These are phyloP conservation scores for Rhizodiscina lignyota DNA, from an alignment of 495 filamentous ascomycete species.

Conservation along the genomic window DNA sequence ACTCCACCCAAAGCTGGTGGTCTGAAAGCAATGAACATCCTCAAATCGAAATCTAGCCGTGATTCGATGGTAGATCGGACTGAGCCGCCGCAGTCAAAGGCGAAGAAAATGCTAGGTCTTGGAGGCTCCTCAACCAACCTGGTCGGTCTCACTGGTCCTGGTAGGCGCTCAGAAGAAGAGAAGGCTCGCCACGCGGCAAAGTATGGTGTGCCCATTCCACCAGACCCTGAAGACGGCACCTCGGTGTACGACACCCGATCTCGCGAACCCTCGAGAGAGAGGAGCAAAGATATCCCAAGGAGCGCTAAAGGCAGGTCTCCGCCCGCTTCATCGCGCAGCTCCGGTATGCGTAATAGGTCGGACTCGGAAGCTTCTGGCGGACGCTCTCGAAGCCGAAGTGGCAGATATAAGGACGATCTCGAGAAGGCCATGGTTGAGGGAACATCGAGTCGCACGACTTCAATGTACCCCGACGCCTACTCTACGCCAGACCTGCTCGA, in stretches of 20 bases:
- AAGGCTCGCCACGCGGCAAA: too few relatives aligned
- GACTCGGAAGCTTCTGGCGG: constrained; percentile 22
- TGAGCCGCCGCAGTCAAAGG: constrained; percentile 43
- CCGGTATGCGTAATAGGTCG: constrained; percentile 16
- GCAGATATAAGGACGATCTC: constrained; percentile 23
- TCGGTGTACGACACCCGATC: too few relatives aligned
- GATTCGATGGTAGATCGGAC: constrained; percentile 36
- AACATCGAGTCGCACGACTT: constrained; percentile 9
- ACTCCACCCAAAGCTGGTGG: constrained; percentile 20
- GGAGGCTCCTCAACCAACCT: constrained; percentile 19
- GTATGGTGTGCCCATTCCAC: too few relatives aligned
- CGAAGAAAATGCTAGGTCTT: constrained; percentile 57
- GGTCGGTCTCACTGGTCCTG: background rate
- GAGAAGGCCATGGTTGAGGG: constrained; percentile 23
- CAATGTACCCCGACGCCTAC: constrained; percentile 3
- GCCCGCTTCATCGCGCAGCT: constrained; percentile 14
- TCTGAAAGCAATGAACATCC: constrained; percentile 46
- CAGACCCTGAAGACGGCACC: too few relatives aligned
- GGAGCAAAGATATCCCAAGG: constrained; percentile 7
- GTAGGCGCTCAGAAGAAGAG: too few relatives aligned
- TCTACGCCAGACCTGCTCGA: constrained; percentile 4
- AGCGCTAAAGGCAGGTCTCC: constrained; percentile 8
- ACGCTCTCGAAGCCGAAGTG: constrained; percentile 18
- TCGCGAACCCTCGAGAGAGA: constrained; percentile 3
- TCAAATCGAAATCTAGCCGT: constrained; percentile 51